phyloP scores from a whole-genome alignment of 192 early-diverging fungal genomes.

The Coemansia sp. region DNA sequence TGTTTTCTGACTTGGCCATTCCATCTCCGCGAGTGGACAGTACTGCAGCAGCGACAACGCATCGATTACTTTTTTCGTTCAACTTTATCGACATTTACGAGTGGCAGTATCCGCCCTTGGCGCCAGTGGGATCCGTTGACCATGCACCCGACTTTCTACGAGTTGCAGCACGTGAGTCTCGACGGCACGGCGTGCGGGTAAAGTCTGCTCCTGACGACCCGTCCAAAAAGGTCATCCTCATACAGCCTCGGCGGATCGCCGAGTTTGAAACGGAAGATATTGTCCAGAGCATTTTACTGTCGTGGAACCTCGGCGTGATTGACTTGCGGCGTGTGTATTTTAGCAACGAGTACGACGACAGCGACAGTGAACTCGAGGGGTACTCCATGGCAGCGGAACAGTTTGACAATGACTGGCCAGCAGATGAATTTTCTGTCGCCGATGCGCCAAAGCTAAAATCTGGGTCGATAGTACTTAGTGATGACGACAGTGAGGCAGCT shows the following conservation, averaged over 20 bases:
- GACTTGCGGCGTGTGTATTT: slow-evolving; percentile 51
- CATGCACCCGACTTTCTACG: slow-evolving; percentile 37
- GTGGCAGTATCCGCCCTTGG: slow-evolving; percentile 47
- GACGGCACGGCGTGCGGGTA: slow-evolving; percentile 26
- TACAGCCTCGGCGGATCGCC: slow-evolving; percentile 16
- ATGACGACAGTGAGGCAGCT: slow-evolving; percentile 36
- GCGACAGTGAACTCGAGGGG: background rate
- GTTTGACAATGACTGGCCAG: slow-evolving; percentile 8
- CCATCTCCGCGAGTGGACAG: background rate
- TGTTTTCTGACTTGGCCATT: slow-evolving; percentile 22
- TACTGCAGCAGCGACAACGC: background rate
- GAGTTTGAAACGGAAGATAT: slow-evolving; percentile 29
- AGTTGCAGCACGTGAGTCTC: slow-evolving; percentile 45
- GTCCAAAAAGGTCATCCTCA: slow-evolving; percentile 26
- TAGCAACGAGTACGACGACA: slow-evolving; percentile 31
- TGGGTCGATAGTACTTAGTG: slow-evolving; percentile 44
- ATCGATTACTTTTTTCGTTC: slow-evolving; percentile 25
- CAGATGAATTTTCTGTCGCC: background rate
- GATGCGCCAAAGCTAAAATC: background rate
- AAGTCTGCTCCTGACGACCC: slow-evolving; percentile 30
- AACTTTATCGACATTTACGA: slow-evolving; percentile 50
- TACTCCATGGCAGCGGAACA: background rate
- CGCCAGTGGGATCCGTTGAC: slow-evolving; percentile 13
- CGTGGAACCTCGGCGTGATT: slow-evolving; percentile 47
- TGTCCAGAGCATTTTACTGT: slow-evolving; percentile 34